Percentiles rank a stretch among this genome's conserved stretches.
These are phyloP conservation scores for Silene vulgaris DNA, from an alignment of 179 eudicot species.

Conservation along the genomic window DNA sequence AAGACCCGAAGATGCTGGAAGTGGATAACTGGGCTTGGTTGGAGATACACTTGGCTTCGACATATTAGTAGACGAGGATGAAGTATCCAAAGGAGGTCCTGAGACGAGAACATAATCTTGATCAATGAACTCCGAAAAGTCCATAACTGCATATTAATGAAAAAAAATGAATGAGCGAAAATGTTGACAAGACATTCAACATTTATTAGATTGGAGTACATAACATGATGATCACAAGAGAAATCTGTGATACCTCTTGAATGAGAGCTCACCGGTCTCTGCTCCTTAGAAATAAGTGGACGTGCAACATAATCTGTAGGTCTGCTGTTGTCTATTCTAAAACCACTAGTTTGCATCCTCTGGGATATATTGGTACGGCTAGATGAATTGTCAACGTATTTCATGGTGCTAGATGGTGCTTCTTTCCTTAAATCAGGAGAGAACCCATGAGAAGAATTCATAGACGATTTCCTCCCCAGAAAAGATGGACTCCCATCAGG, in stretches of 20 bases:
- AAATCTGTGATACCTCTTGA: constrained; percentile 42
- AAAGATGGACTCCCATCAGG: constrained; percentile 67
- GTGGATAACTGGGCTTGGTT: constrained; percentile 37
- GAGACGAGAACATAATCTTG: constrained; percentile 93
- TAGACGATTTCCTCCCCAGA: constrained; percentile 35
- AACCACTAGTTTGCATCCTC: constrained; percentile 42
- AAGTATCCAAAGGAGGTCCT: constrained; percentile 51
- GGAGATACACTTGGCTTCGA: constrained; percentile 46
- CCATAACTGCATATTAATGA: constrained; percentile 48
- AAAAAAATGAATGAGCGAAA: constrained; percentile 5
- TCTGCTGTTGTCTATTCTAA: constrained; percentile 30
- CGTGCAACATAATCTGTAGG: constrained; percentile 37
- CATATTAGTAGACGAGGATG: constrained; percentile 50
- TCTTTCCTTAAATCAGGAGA: constrained; percentile 42
- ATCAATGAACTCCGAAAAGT: constrained; percentile 66
- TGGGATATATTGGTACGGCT: constrained; percentile 28
- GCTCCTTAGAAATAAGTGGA: constrained; percentile 38
- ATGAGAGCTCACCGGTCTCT: constrained; percentile 32
- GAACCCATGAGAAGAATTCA: constrained; percentile 57
- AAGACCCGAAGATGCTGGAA: constrained; percentile 33
- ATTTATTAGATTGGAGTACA: neutral
- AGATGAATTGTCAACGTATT: constrained; percentile 32
- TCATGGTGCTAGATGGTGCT: constrained; percentile 31
- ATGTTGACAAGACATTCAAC: neutral
- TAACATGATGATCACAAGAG: constrained; percentile 8